A percentile compares a stretch with the other conserved stretches of the same genome.
phyloP scores from a whole-genome alignment of 495 filamentous ascomycete genomes.

The Schizothecium vesticola region DNA sequence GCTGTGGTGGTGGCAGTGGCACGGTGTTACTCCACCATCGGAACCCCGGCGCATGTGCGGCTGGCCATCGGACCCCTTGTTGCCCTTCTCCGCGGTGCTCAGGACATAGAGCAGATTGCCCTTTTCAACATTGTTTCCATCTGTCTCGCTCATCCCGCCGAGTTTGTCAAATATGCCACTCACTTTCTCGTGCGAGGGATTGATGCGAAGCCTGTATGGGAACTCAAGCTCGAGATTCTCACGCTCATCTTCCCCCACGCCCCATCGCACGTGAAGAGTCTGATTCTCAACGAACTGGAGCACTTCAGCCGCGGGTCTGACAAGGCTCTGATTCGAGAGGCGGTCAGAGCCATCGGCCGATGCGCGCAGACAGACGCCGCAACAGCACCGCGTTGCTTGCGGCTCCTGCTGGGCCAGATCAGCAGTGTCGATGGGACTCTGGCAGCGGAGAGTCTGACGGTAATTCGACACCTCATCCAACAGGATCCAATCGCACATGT shows the following conservation, averaged over 20 bases:
- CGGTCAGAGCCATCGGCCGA: conserved; percentile 84
- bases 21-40: conserved; percentile 77
- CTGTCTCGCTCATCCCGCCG: conserved; percentile 62
- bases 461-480: conserved; percentile 92
- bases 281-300: conserved; percentile 86
- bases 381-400: conserved; percentile 70
- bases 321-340: conserved; percentile 73
- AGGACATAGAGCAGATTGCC: conserved; percentile 82
- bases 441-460: conserved; percentile 84
- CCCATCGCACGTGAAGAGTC: conserved; percentile 65
- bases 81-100: conserved; percentile 73
- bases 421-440: conserved; percentile 78
- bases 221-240: conserved; percentile 83
- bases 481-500: conserved; percentile 72
- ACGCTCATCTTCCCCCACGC: conserved; percentile 84
- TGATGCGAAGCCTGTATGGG: conserved; percentile 80
- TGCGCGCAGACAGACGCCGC: conserved; percentile 74
- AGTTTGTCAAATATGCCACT: conserved; percentile 75
- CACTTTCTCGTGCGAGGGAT: conserved; percentile 81
- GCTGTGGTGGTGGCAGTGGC: conserved; percentile 86
- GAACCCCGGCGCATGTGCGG: conserved; percentile 65
- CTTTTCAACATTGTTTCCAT: conserved; percentile 92
- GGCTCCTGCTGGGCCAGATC: conserved; percentile 76
- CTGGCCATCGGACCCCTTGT: conserved; percentile 75
- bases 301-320: conserved; percentile 80